A percentile compares a stretch with the other conserved stretches of the same genome.
Evolutionary conservation across 2,329 filamentous ascomycete genomes (phyloP).

Genomic region (Ophiocordyceps australis): DNA sequence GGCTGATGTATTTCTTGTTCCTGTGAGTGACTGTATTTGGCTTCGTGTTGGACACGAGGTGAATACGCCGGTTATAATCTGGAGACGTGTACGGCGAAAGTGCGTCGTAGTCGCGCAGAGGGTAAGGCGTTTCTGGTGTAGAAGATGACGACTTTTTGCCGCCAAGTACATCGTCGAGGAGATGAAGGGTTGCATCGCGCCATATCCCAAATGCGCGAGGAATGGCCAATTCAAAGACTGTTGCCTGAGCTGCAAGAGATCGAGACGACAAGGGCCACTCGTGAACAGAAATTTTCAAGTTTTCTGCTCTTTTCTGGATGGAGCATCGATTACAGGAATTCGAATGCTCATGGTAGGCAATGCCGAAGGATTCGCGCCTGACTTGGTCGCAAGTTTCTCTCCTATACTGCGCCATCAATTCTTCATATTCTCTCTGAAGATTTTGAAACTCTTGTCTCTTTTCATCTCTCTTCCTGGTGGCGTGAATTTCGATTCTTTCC

Average conservation of each 20-base stretch:
- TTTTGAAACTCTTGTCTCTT: conserved; percentile 4
- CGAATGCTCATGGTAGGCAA: conserved; percentile 2
- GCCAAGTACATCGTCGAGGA: conserved; percentile 21
- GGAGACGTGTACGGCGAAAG: conserved; percentile 1
- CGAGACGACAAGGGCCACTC: conserved; percentile 36
- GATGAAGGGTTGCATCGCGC: conserved; percentile 25
- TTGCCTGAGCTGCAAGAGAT: conserved; percentile 17
- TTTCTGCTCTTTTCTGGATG: conserved; percentile 10
- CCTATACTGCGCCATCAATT: conserved; percentile 3
- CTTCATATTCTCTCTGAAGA: conserved; percentile 1
- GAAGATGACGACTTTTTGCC: neutral
- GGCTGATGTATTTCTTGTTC: neutral
- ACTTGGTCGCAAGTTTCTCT: conserved; percentile 2
- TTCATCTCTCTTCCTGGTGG: conserved; percentile 5
- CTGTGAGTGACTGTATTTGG: conserved; percentile 5
- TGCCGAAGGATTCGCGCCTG: neutral
- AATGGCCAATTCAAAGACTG: conserved; percentile 32
- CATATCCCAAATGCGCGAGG: conserved; percentile 24
- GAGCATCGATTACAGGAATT: conserved; percentile 17
- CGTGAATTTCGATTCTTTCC: conserved; percentile 17
- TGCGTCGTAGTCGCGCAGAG: conserved; percentile 2
- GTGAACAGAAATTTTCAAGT: conserved; percentile 24
- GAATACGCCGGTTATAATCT: conserved; percentile 1
- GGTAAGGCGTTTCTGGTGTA: neutral
- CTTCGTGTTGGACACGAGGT: conserved; percentile 6